Conservation (phyloP, 208 protist genomes). For the Herpetomonas samuelpessoai region DNA sequence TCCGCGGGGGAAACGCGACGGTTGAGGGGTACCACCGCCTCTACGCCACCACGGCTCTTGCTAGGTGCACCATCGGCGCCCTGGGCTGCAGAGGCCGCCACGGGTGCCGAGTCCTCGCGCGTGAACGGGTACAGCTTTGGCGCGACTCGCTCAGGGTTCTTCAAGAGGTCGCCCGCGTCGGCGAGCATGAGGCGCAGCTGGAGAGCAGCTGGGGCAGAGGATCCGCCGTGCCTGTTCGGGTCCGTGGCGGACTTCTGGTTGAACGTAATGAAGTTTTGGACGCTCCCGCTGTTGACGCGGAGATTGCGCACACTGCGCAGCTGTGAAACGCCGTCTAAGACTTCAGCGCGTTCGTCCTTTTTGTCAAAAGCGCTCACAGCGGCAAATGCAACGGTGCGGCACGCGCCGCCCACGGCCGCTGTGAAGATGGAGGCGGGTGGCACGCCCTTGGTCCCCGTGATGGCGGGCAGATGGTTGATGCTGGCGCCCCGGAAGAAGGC, state of each 20-base stretch:
- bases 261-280: constrained; percentile 37
- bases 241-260: constrained; percentile 14
- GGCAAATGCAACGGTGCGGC: constrained; percentile 43
- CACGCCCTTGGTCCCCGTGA: constrained; percentile 19
- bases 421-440: constrained; percentile 36
- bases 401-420: constrained; percentile 50
- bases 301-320: constrained; percentile 26
- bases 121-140: neutral
- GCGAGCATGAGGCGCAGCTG: constrained; percentile 28
- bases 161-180: constrained; percentile 19
- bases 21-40: neutral
- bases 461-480: constrained; percentile 21
- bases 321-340: constrained; percentile 2
- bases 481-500: constrained; percentile 28
- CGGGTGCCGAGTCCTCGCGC: too few species aligned
- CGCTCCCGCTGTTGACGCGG: constrained; percentile 32
- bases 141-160: neutral
- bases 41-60: too few species aligned
- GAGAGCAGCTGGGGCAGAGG: constrained; percentile 3
- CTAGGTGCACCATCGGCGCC: too few species aligned
- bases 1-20: neutral
- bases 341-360: neutral
- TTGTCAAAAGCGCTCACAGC: constrained; percentile 28
- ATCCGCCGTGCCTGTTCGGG: constrained; percentile 6
- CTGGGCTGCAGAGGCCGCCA: neutral